Base-by-base conservation (phyloP, 805 yeast genomes). In the Saccharomycopsis fermentans region DNA sequence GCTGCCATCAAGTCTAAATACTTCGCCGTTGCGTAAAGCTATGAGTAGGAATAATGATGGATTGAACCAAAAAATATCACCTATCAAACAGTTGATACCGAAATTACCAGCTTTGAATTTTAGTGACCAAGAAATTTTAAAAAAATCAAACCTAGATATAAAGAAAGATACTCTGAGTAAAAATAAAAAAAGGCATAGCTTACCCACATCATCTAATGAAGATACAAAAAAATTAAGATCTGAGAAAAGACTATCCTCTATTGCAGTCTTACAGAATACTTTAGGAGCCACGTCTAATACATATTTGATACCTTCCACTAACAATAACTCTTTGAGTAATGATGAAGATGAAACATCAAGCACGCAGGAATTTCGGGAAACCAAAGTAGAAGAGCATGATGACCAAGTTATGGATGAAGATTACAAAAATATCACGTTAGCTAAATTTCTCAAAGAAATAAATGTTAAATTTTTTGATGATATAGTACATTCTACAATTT, bases 381-480 rank as follows among this genome's bases (percentile, higher is more conserved):
- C 52, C n/a, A 53, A 52, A 11, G 50, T 17, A 16, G 50, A 34
- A 8, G 43, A 4, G 6, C 29, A 26, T 19, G 12, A 48, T 14
- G 29, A 35, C 11, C 14, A 9, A 8, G 27, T 40, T 51, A 43
- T 29, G 47, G 52, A 32, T 14, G 55, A 58, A 19, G 66, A 69
- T 47, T 71, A 70, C 55, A 60, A 59, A 2, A 71, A 74, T 3
- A 76, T 75, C 3, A 64, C 74, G 1, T 67, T 78, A 34, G 65
- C 68, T 2, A 69, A 71, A 16, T 78, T 78, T 55, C 65, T 78
- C 64, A 63, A 65, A 8, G 75, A 74, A 54, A 69, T 77, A 21
- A 74, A 74, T 2, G 69, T 77, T 16, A 71, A 70, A 55, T 78
- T 78, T 58, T 77, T 72, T 63, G 81, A 78, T 63, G 81, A 78